phyloP scores from a whole-genome alignment of 306 rosid genomes.

The Corylus americana region DNA sequence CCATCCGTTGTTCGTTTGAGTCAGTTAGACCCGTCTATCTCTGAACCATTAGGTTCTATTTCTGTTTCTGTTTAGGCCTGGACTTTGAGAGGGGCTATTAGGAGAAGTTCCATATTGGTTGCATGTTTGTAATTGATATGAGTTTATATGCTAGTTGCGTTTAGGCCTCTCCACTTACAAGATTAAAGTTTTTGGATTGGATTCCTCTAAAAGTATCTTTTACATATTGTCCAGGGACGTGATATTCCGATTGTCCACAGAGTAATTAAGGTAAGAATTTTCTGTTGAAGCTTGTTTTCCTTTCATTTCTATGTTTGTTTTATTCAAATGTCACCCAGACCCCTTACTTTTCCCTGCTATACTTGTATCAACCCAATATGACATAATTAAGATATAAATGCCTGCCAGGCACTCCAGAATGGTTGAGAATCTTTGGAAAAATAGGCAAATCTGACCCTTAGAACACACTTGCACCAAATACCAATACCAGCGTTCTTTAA shows the following conservation, averaged over 20 bases:
- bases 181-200: not conserved
- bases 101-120: not conserved
- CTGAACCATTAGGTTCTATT: not conserved
- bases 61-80: not conserved
- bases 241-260: conserved; percentile 82
- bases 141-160: not conserved
- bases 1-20: not conserved
- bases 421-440: not conserved
- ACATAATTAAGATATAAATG: not conserved
- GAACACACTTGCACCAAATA: not conserved
- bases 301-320: not conserved
- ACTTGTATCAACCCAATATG: not conserved
- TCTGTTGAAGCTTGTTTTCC: conserved; percentile 16
- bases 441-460: not conserved
- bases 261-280: conserved; percentile 58
- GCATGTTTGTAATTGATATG: not conserved
- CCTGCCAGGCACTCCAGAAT: not conserved
- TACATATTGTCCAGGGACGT: conserved; percentile 53
- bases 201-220: not conserved
- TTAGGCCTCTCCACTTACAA: not conserved
- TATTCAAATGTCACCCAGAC: not conserved
- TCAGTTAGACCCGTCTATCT: not conserved
- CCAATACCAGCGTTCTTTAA: not conserved
- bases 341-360: not conserved
- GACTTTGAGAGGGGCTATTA: not conserved